phyloP scores from a whole-genome alignment of 345 rosid genomes.

The Cardamine occulta region DNA sequence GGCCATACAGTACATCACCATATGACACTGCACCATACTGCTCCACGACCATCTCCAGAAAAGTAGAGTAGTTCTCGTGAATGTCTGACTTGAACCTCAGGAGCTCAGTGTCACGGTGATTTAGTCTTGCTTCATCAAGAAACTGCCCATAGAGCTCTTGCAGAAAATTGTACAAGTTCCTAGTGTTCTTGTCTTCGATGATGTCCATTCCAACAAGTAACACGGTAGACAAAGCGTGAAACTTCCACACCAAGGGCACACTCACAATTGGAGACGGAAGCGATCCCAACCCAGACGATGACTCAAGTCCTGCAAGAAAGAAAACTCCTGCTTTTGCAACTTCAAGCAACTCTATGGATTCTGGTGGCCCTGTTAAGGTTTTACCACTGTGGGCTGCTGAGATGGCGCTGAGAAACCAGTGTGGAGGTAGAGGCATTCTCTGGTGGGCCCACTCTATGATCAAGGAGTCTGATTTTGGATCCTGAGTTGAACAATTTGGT shows the following conservation, averaged over 20 bases:
- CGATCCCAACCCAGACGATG: slow-evolving; percentile 52
- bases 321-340: slow-evolving; percentile 76
- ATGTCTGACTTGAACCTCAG: slow-evolving; percentile 73
- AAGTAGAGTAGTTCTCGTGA: slow-evolving; percentile 71
- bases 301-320: slow-evolving; percentile 80
- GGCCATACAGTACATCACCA: slow-evolving; percentile 70
- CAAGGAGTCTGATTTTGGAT: slow-evolving; percentile 41
- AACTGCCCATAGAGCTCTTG: slow-evolving; percentile 73
- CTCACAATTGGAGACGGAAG: slow-evolving; percentile 54
- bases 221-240: slow-evolving; percentile 75
- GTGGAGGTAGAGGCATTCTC: slow-evolving; percentile 82
- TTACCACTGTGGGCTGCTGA: slow-evolving; percentile 50
- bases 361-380: slow-evolving; percentile 44
- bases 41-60: slow-evolving; percentile 75
- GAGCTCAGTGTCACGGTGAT: slow-evolving; percentile 42
- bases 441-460: slow-evolving; percentile 78
- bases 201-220: slow-evolving; percentile 75
- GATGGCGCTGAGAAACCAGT: slow-evolving; percentile 94
- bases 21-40: slow-evolving; percentile 83
- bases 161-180: slow-evolving; percentile 62
- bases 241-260: slow-evolving; percentile 80
- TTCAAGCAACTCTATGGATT: slow-evolving; percentile 50
- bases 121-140: slow-evolving; percentile 56
- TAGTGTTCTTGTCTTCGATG: slow-evolving; percentile 71
- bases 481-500: slow-evolving; percentile 48